Evolutionary conservation across 2,329 filamentous ascomycete genomes (phyloP).

Genomic region (Magnaporthiopsis rhizophila): DNA sequence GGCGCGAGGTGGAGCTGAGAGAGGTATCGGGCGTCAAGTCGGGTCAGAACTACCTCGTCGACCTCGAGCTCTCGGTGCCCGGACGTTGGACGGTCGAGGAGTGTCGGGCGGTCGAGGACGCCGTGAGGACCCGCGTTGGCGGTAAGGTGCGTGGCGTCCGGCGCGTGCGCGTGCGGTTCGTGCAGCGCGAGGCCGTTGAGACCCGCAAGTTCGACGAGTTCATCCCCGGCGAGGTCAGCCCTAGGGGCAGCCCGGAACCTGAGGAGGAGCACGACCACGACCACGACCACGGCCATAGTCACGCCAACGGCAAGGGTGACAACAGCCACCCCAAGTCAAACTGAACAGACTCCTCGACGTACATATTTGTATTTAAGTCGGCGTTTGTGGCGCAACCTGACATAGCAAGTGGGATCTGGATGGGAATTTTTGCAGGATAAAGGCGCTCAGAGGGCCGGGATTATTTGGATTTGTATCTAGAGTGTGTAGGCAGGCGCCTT

Average conservation of each 20-base stretch:
- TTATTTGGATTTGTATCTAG: neutral
- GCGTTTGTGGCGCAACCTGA: neutral
- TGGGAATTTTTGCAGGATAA: neutral
- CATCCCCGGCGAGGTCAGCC: constrained; percentile 56
- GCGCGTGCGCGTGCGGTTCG: constrained; percentile 75
- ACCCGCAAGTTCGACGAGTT: constrained; percentile 67
- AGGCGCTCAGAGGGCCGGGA: neutral
- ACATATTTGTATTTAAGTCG: neutral
- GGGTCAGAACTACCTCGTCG: constrained; percentile 91
- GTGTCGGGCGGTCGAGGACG: constrained; percentile 61
- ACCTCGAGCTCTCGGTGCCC: constrained; percentile 78
- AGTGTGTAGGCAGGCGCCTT: neutral
- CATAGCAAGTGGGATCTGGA: neutral
- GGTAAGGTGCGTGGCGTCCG: constrained; percentile 75
- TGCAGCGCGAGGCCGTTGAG: constrained; percentile 54
- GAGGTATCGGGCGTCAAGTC: constrained; percentile 88
- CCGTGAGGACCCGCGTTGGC: constrained; percentile 65
- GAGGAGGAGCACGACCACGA: constrained; percentile 41
- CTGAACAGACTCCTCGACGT: neutral
- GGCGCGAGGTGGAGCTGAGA: constrained; percentile 59
- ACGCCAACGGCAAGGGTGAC: constrained; percentile 9
- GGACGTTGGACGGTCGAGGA: constrained; percentile 67
- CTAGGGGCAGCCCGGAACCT: constrained; percentile 51
- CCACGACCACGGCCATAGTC: constrained; percentile 21
- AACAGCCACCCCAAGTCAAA: constrained; percentile 12